These are phyloP conservation scores for Venturia aucupariae DNA, from an alignment of 2,329 filamentous ascomycete genomes.

Conservation along the genomic window DNA sequence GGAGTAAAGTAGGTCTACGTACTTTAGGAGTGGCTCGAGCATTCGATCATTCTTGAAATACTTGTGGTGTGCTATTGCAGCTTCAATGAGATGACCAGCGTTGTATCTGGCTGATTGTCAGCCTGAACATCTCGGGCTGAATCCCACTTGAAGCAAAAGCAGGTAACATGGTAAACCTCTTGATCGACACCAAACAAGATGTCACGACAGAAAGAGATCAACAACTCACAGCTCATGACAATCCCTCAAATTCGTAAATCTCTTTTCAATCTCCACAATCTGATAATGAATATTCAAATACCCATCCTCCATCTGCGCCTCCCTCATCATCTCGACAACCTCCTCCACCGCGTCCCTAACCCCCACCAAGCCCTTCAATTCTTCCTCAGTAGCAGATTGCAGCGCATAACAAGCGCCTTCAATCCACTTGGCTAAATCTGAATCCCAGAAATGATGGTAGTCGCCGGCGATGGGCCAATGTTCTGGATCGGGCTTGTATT, in stretches of 20 bases:
- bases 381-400: slow-evolving; percentile 31
- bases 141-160: too few species aligned
- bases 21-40: slow-evolving; percentile 44
- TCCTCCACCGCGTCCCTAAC: slow-evolving; percentile 45
- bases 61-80: slow-evolving; percentile 46
- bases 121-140: not conserved
- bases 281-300: slow-evolving; percentile 57
- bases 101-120: slow-evolving; percentile 39
- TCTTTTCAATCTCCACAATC: slow-evolving; percentile 45
- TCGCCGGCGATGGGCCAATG: slow-evolving; percentile 41
- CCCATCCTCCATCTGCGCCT: slow-evolving; percentile 50
- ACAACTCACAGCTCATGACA: slow-evolving; percentile 50
- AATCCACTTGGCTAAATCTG: slow-evolving; percentile 51
- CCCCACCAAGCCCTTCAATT: slow-evolving; percentile 42
- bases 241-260: slow-evolving; percentile 52
- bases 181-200: too few species aligned
- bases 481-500: slow-evolving; percentile 12
- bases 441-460: slow-evolving; percentile 50
- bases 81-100: slow-evolving; percentile 53
- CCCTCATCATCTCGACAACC: slow-evolving; percentile 48
- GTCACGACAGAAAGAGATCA: too few species aligned
- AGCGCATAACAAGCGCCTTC: slow-evolving; percentile 53
- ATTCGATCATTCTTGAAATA: slow-evolving; percentile 44
- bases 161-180: too few species aligned
- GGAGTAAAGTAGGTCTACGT: slow-evolving; percentile 42